Conservation (phyloP, 345 rosid species). For the Stellera chamaejasme region DNA sequence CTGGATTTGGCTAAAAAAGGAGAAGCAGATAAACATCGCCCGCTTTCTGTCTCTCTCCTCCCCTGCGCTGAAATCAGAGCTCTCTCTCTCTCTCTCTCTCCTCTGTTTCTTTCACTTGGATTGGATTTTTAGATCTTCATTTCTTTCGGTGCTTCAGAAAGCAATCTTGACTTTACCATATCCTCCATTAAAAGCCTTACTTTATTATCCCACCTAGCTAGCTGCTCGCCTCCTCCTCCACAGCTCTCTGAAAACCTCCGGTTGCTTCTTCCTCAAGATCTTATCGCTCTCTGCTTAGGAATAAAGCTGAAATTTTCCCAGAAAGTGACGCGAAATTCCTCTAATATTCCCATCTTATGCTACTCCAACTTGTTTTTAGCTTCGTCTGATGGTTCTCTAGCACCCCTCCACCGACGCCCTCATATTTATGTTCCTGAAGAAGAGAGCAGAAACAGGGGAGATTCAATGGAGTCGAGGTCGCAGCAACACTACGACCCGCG, state of each 20-base stretch:
- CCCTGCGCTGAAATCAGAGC: background rate
- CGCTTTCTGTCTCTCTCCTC: conserved; percentile 8
- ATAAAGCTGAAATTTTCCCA: conserved; percentile 36
- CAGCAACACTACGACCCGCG: conserved; percentile 27
- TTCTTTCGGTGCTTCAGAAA: conserved; percentile 29
- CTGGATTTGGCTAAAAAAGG: conserved; percentile 5
- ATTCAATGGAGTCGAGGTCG: conserved; percentile 55
- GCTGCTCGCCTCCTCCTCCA: background rate
- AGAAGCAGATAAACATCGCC: conserved; percentile 22
- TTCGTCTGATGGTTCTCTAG: conserved; percentile 18
- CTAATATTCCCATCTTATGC: conserved; percentile 12
- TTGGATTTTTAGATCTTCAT: conserved; percentile 23
- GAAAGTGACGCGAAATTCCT: conserved; percentile 37
- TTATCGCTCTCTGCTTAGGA: conserved; percentile 62
- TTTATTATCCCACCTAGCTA: background rate
- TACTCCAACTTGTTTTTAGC: conserved; percentile 10
- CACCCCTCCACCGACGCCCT: conserved; percentile 15
- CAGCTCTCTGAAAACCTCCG: conserved; percentile 7
- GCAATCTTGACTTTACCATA: conserved; percentile 11
- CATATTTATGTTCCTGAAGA: background rate
- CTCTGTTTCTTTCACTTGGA: background rate
- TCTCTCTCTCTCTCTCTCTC: conserved; percentile 1
- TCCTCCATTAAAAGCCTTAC: conserved; percentile 5
- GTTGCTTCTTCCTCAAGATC: conserved; percentile 72
- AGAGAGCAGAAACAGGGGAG: background rate